Evolutionary conservation across 1,139 yeast species (phyloP), one percentile per base, ranked within the genome.

Genomic region (Pichia sp.): DNA sequence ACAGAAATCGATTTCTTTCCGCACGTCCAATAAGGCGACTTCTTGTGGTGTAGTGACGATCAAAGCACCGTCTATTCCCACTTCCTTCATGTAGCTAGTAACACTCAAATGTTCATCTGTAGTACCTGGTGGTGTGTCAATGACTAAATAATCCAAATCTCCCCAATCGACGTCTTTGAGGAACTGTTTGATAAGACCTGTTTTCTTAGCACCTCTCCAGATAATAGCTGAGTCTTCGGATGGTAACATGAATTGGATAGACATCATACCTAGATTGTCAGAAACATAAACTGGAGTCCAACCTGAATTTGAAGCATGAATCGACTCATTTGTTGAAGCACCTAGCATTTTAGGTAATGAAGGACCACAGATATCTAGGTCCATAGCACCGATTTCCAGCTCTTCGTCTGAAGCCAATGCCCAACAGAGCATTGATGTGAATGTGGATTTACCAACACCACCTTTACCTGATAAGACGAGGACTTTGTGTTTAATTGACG

Each of bases 81-180:
- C 83, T 40, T 89, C 96, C 59, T 88, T 85, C 77, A 94, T 73
- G 61, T 87, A 91, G 41, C 87, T 83, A 37, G 93, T 88, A 22
- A 93, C 91, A 9, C 96, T 83, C 40, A 94, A 73, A 66, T 94
- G 99, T 65, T 94, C 99, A 65, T 94, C 99, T 0, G 96, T 85
- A 0, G 99, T 93, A 0, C 99, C 99, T 0, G 99, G 99, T 0
- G 99, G 99, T 0, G 99, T 94, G 60, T 94, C 99, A 6, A 94
- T 87, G 15, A 94, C 77, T 58, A 94, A 71, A 61, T 88, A 93
- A 67, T 94, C 98, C 48, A 94, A 71, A 43, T 83, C 83, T 1
- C 96, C 96, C 99, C 99, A 94, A 59, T 89, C 89, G 3, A 93
- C 98, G 59, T 93, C 98, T 63, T 88, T 90, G 50, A 94, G 72